A percentile compares a stretch with the other conserved stretches of the same genome.
Evolutionary conservation across 2,329 filamentous ascomycete species (phyloP).

Genomic region (Fusarium gaditjirri): DNA sequence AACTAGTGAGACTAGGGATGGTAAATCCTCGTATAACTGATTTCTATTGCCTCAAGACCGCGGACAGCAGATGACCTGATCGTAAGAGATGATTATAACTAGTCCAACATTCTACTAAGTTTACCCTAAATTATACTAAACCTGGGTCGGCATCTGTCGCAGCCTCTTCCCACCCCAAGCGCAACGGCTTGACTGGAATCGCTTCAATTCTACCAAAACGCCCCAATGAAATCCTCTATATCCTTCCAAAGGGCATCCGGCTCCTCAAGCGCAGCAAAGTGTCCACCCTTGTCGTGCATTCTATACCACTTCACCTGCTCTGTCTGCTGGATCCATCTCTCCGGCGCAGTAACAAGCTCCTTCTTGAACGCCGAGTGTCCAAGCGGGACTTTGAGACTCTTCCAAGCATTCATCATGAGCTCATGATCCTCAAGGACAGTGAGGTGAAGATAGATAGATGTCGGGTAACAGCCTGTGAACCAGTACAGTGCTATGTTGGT

Average conservation of each 20-base stretch:
- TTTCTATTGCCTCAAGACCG: accelerated
- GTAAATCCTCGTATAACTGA: background rate
- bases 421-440: background rate
- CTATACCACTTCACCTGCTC: slow-evolving; percentile 22
- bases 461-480: slow-evolving; percentile 14
- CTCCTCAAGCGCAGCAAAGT: slow-evolving; percentile 32
- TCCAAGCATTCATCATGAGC: slow-evolving; percentile 12
- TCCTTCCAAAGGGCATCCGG: slow-evolving; percentile 26
- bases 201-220: slow-evolving; percentile 5
- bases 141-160: background rate
- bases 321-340: slow-evolving; percentile 15
- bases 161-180: background rate
- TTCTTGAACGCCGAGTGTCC: slow-evolving; percentile 18
- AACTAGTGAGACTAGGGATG: background rate
- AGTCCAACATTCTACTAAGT: too few species aligned
- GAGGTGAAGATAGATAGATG: slow-evolving; percentile 14
- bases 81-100: too few species aligned
- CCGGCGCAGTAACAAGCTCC: background rate
- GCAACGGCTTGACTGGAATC: background rate
- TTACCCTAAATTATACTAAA: accelerated
- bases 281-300: slow-evolving; percentile 24
- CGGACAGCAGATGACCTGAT: background rate
- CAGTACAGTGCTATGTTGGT: slow-evolving; percentile 18
- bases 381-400: background rate
- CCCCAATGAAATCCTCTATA: slow-evolving; percentile 20